Base-by-base conservation (phyloP, 495 filamentous ascomycete genomes). In the Penicillium maclennaniae region DNA sequence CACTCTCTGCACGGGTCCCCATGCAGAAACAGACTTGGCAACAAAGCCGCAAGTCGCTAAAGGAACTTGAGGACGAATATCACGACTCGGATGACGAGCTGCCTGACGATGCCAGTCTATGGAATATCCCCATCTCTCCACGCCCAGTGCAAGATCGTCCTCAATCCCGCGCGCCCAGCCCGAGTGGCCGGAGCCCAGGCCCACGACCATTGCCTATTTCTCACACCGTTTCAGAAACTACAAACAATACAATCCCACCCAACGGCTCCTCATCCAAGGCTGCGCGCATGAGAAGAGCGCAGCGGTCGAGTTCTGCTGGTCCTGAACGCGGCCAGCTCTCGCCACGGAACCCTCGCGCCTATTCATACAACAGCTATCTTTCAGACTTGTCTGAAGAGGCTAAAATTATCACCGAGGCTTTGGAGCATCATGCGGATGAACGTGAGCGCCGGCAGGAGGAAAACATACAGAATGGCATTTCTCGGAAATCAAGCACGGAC, bases 121-220 rank as follows among this genome's bases (percentile, higher is more conserved):
- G 90, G 77, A 97, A 97, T 61, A 88, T 98, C 7, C 93, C 93
- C 0, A 83, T 98, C n/a, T 96, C 91, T 8, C 93, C 93, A 9
- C 82, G 91, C 16, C 89, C 88, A 4, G 75, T 79, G 0, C 74
- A 76, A 43, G 87, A 90, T 57, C 80, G 89, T 42, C 59, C 78
- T 4, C 83, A 81, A 0, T 75, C 78, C 6, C 69, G 73, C 23
- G 53, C 58, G 20, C 58, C 68, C 15, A 83, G 80, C 55, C 87
- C 87, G 0, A 86, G 86, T 58, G 61, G 69, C 9, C 70, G 67
- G 26, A 72, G 67, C 37, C 69, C 71, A 1, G 70, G 68, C 16
- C 73, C 57, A 14, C 66, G 65, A 17, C 75, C 75, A 4, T 59
- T 76, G 14, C 75, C 75, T 10, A 61, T 78, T 16, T 68, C 62